These are phyloP conservation scores for Endothia cerciana DNA, from an alignment of 2,329 filamentous ascomycete species.

Conservation along the genomic window DNA sequence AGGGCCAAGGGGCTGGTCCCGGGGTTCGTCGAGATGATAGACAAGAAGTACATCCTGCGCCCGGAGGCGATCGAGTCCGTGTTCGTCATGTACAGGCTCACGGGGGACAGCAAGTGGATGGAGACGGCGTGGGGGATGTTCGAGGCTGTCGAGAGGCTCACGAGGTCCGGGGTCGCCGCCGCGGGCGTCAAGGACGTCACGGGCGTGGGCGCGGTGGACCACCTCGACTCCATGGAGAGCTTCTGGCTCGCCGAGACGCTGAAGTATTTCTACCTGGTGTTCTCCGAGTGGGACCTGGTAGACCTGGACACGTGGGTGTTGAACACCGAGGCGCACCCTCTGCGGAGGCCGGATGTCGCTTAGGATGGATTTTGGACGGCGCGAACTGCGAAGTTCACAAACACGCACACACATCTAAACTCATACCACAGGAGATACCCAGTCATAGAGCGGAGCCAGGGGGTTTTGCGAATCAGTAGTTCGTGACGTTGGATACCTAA, in stretches of 20 bases:
- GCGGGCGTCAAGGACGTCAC: constrained; percentile 71
- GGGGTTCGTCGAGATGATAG: constrained; percentile 59
- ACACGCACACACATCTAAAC: not conserved
- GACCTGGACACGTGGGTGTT: constrained; percentile 66
- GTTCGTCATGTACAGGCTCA: constrained; percentile 77
- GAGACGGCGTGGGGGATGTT: constrained; percentile 79
- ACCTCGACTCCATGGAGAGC: constrained; percentile 71
- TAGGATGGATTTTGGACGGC: not conserved
- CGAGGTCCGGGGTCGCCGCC: constrained; percentile 64
- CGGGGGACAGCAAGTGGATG: constrained; percentile 66
- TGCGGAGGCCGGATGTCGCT: constrained; percentile 40
- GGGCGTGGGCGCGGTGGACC: constrained; percentile 36
- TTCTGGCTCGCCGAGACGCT: constrained; percentile 74
- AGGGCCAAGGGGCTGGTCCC: constrained; percentile 31
- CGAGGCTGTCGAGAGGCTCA: constrained; percentile 61
- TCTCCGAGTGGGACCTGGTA: constrained; percentile 60
- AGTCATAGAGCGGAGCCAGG: too few species aligned
- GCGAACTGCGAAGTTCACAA: not conserved
- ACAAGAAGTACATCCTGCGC: constrained; percentile 66
- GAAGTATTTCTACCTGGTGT: constrained; percentile 69
- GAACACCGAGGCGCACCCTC: constrained; percentile 60
- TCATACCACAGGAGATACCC: not conserved
- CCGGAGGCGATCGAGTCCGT: constrained; percentile 83
- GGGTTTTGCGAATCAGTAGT: too few species aligned
- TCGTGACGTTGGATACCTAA: too few species aligned